Percentiles rank a stretch among this genome's conserved stretches.
phyloP scores from a whole-genome alignment of 129 eudicot species.

The Rutidosis leptorrhynchoides region DNA sequence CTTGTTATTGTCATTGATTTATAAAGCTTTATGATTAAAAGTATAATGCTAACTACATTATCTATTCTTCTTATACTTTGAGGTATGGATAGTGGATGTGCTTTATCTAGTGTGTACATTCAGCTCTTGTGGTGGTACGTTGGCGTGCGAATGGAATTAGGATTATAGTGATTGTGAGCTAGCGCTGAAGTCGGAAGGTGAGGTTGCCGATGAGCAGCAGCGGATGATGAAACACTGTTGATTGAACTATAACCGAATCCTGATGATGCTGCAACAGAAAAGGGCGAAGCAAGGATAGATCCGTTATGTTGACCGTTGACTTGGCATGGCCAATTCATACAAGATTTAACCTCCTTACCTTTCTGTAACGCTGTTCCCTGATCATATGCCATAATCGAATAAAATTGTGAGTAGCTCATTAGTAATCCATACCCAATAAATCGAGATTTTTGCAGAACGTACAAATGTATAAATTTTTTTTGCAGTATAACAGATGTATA shows the following conservation, averaged over 20 bases:
- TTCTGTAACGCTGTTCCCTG: conserved; percentile 13
- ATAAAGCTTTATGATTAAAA: neutral
- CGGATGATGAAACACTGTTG: conserved; percentile 31
- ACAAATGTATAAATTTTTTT: neutral
- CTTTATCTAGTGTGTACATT: neutral
- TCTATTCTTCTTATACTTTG: neutral
- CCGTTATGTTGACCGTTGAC: conserved; percentile 34
- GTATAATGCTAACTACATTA: neutral
- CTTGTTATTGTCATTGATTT: neutral
- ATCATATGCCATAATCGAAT: conserved; percentile 1
- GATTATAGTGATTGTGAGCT: conserved; percentile 17
- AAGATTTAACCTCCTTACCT: conserved; percentile 1
- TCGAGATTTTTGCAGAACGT: neutral
- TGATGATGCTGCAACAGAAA: conserved; percentile 13
- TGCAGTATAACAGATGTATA: neutral
- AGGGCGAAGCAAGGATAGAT: conserved; percentile 20
- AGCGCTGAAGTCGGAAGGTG: conserved; percentile 10
- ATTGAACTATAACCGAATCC: conserved; percentile 19
- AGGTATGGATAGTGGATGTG: neutral
- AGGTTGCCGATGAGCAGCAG: conserved; percentile 30
- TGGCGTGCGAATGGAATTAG: neutral
- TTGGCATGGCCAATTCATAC: conserved; percentile 37
- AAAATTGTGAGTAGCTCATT: too few relatives aligned
- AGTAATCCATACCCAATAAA: too few relatives aligned
- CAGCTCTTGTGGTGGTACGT: neutral